Percentiles rank a stretch among this genome's conserved stretches.
These are phyloP conservation scores for Fusarium caatingaense DNA, from an alignment of 2,329 filamentous ascomycete genomes.

Conservation along the genomic window DNA sequence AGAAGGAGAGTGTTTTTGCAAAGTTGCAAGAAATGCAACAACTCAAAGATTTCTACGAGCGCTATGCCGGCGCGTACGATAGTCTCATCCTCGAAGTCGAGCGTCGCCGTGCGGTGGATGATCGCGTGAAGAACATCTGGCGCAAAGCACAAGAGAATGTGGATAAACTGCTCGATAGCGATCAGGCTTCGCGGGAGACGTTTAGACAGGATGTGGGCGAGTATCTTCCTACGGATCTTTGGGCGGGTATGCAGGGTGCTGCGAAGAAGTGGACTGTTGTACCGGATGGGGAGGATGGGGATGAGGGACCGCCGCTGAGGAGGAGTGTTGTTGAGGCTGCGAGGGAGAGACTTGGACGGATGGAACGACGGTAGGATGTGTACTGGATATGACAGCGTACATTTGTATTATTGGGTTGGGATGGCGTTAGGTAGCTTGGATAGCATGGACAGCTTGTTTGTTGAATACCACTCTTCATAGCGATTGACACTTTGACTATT, in stretches of 20 bases:
- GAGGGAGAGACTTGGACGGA: conserved; percentile 30
- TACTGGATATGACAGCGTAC: conserved; percentile 8
- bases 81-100: conserved; percentile 86
- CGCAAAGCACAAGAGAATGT: conserved; percentile 82
- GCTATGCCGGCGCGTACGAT: conserved; percentile 86
- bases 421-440: conserved; percentile 6
- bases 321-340: conserved; percentile 45
- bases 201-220: conserved; percentile 88
- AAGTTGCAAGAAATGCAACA: conserved; percentile 81
- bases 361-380: conserved; percentile 16
- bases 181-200: conserved; percentile 77
- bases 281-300: conserved; percentile 43
- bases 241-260: conserved; percentile 77
- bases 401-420: conserved; percentile 5
- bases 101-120: conserved; percentile 77
- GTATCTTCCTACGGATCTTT: conserved; percentile 87
- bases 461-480: conserved; percentile 13
- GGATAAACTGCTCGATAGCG: conserved; percentile 78
- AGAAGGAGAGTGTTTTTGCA: conserved; percentile 74
- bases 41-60: conserved; percentile 85
- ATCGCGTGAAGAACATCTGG: conserved; percentile 78
- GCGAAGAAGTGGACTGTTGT: conserved; percentile 65
- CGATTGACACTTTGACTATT: too few relatives aligned
- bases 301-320: conserved; percentile 28
- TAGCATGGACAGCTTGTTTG: not conserved